Percentiles rank a stretch among this genome's conserved stretches.
phyloP scores from a whole-genome alignment of 2,329 filamentous ascomycete species.

The Pseudogymnoascus sp. region DNA sequence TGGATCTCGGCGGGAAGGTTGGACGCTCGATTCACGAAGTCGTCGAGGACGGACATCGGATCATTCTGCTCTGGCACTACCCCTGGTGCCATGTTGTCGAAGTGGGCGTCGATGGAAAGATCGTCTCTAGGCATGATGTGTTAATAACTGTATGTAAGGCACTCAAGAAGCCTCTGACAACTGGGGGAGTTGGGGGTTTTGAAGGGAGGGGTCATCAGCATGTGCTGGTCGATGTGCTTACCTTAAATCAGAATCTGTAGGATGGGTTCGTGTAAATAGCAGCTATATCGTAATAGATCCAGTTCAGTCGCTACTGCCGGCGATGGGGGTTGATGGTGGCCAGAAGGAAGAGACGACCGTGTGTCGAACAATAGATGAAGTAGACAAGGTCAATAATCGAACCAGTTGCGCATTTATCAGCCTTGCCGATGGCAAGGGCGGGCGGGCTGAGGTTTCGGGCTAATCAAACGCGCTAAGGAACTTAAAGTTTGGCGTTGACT shows the following conservation, averaged over 20 bases:
- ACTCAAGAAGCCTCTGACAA: background rate
- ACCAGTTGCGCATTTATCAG: background rate
- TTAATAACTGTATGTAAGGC: slow-evolving; percentile 38
- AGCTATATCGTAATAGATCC: background rate
- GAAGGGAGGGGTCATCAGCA: background rate
- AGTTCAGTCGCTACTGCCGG: background rate
- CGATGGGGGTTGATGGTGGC: background rate
- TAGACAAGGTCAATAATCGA: background rate
- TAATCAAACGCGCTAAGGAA: slow-evolving; percentile 2
- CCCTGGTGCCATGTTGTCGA: slow-evolving; percentile 33
- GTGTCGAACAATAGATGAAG: background rate
- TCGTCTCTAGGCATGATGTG: slow-evolving; percentile 66
- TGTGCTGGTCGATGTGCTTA: background rate
- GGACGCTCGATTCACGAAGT: slow-evolving; percentile 67
- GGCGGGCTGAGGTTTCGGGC: background rate
- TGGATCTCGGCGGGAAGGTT: slow-evolving; percentile 78
- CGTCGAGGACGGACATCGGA: slow-evolving; percentile 65
- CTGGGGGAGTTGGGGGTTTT: background rate
- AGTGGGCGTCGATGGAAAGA: slow-evolving; percentile 56
- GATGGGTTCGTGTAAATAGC: background rate
- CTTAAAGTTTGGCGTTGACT: slow-evolving; percentile 7
- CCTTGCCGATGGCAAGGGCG: background rate
- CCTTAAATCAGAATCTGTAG: background rate
- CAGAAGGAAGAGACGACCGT: background rate
- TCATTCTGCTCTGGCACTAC: slow-evolving; percentile 57